These are phyloP conservation scores for Monilinia fructigena DNA, from an alignment of 2,329 filamentous ascomycete genomes.

Conservation along the genomic window DNA sequence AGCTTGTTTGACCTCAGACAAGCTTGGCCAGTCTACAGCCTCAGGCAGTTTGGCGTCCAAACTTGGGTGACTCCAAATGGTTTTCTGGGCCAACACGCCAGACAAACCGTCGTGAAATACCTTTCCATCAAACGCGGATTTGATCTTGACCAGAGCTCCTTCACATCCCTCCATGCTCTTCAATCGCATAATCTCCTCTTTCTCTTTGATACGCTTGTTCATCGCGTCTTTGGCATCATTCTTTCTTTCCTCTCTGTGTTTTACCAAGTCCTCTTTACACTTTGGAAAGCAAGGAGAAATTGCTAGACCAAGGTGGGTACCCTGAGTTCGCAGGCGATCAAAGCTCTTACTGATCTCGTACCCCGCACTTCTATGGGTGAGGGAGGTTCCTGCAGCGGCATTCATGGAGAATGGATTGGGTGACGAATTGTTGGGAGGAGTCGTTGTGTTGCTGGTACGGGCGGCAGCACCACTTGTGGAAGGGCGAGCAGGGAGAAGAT, in stretches of 20 bases:
- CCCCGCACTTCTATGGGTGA: background rate
- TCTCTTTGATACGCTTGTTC: slow-evolving; percentile 2
- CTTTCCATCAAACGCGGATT: background rate
- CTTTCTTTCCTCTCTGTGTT: slow-evolving; percentile 16
- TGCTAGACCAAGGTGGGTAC: background rate
- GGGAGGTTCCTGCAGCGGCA: slow-evolving; percentile 6
- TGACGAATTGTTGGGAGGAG: background rate
- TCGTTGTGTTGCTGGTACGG: background rate
- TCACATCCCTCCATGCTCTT: background rate
- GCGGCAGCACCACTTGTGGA: no score
- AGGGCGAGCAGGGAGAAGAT: background rate
- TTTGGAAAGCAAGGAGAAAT: background rate
- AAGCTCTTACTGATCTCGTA: slow-evolving; percentile 11
- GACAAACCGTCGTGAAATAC: background rate
- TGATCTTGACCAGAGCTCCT: background rate
- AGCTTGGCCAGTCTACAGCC: slow-evolving; percentile 6
- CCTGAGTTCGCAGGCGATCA: slow-evolving; percentile 6
- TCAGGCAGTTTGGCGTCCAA: background rate
- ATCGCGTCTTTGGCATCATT: slow-evolving; percentile 1
- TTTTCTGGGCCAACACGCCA: background rate
- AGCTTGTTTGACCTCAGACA: slow-evolving; percentile 8
- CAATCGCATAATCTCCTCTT: slow-evolving; percentile 14
- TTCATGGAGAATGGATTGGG: background rate
- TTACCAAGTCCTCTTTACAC: background rate
- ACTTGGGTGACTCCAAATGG: background rate